Conservation (phyloP, 1,139 yeast species). For the Suhomyces bribrorum region DNA sequence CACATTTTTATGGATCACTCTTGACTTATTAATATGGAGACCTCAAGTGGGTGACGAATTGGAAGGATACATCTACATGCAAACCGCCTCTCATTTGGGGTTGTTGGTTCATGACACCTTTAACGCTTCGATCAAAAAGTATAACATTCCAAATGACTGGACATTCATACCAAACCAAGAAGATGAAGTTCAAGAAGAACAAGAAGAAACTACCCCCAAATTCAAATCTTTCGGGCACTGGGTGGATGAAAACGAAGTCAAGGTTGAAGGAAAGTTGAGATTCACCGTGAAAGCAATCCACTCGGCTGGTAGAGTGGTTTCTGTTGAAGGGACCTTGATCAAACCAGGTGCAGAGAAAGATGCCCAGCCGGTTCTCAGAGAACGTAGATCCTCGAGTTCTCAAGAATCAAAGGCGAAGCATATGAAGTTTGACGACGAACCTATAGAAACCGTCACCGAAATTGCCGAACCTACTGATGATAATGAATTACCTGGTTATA, state of each 20-base stretch:
- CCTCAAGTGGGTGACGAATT: conserved; percentile 82
- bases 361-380: conserved; percentile 51
- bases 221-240: conserved; percentile 77
- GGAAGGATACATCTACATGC: conserved; percentile 88
- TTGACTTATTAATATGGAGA: conserved; percentile 85
- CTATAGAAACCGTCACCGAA: conserved; percentile 21
- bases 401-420: conserved; percentile 28
- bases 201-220: conserved; percentile 13
- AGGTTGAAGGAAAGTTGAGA: conserved; percentile 76
- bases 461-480: conserved; percentile 26
- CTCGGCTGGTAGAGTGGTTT: conserved; percentile 77
- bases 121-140: conserved; percentile 88
- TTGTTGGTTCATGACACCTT: conserved; percentile 87
- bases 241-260: conserved; percentile 72
- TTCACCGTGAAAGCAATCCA: conserved; percentile 74
- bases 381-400: conserved; percentile 27
- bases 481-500: conserved; percentile 19
- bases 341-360: conserved; percentile 61
- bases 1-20: conserved; percentile 81
- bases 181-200: conserved; percentile 45
- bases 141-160: conserved; percentile 83
- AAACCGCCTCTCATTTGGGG: conserved; percentile 94
- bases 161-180: conserved; percentile 74
- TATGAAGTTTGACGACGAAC: conserved; percentile 46
- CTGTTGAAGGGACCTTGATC: conserved; percentile 81